Percentiles rank a stretch among this genome's conserved stretches.
Evolutionary conservation across 1,284 basidiomycete genomes (phyloP).

Genomic region (Cryptococcus sp.): DNA sequence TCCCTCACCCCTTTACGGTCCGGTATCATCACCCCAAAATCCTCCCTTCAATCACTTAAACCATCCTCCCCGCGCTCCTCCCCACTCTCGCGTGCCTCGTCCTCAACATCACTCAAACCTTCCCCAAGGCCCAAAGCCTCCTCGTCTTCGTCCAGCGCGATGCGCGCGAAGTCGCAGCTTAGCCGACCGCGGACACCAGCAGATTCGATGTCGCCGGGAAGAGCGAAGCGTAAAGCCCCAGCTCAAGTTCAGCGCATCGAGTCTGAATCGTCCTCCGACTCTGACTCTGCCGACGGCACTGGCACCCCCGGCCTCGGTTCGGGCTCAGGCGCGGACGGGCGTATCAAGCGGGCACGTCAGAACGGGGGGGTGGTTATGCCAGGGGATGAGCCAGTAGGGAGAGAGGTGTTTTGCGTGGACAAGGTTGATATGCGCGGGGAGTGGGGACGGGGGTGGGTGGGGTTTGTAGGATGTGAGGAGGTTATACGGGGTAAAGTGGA

Average conservation of each 20-base stretch:
- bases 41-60: neutral
- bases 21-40: neutral
- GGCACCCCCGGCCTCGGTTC: neutral
- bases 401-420: constrained; percentile 29
- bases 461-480: constrained; percentile 39
- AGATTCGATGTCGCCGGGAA: constrained; percentile 1
- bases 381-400: constrained; percentile 20
- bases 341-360: constrained; percentile 1
- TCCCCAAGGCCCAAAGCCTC: neutral
- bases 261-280: constrained; percentile 19
- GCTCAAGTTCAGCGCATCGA: constrained; percentile 8
- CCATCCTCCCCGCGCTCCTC: constrained; percentile 2
- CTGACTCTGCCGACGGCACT: constrained; percentile 1
- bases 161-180: neutral
- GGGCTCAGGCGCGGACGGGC: constrained; percentile 21
- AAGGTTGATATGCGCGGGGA: constrained; percentile 39
- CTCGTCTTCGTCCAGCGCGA: neutral
- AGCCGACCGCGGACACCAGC: constrained; percentile 5
- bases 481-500: constrained; percentile 25
- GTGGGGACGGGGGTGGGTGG: constrained; percentile 39
- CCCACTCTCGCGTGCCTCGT: neutral
- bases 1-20: neutral
- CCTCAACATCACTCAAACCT: neutral
- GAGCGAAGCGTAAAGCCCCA: constrained; percentile 11
- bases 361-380: constrained; percentile 1